These are phyloP conservation scores for Scheffersomyces spartinae DNA, from an alignment of 805 yeast genomes.

Conservation along the genomic window DNA sequence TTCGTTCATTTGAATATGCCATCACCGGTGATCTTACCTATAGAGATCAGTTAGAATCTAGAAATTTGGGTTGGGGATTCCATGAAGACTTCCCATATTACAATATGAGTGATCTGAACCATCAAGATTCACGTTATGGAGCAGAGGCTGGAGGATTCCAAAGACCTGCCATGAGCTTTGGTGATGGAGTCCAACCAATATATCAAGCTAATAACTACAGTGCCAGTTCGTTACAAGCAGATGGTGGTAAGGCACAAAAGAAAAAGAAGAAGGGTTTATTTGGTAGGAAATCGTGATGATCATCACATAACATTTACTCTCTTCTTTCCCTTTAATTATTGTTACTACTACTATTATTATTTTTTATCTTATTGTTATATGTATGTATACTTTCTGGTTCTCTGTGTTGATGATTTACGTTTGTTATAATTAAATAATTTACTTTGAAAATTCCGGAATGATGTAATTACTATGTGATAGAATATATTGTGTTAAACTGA, in stretches of 20 bases:
- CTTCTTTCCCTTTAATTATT: too few species aligned
- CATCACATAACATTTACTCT: too few species aligned
- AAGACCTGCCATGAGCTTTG: constrained; percentile 19
- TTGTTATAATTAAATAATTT: too few species aligned
- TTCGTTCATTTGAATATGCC: constrained; percentile 85
- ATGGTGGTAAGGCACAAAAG: constrained; percentile 31
- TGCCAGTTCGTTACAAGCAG: constrained; percentile 32
- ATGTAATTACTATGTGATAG: too few species aligned
- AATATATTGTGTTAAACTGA: too few species aligned
- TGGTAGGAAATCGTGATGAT: constrained; percentile 42
- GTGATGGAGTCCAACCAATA: constrained; percentile 22
- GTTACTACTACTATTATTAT: too few species aligned
- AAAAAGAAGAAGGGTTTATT: constrained; percentile 77
- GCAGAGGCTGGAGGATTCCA: constrained; percentile 26
- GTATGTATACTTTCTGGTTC: too few species aligned
- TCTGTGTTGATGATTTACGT: too few species aligned
- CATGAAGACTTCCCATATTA: constrained; percentile 63
- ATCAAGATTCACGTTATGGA: constrained; percentile 6
- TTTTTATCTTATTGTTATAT: too few species aligned
- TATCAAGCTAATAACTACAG: constrained; percentile 51
- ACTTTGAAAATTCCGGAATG: too few species aligned
- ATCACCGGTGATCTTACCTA: constrained; percentile 80
- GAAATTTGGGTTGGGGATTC: constrained; percentile 76
- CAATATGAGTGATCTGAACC: constrained; percentile 25
- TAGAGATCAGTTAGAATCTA: constrained; percentile 73